Evolutionary conservation across 2,329 filamentous ascomycete genomes (phyloP).

Genomic region (Triangularia setosa): DNA sequence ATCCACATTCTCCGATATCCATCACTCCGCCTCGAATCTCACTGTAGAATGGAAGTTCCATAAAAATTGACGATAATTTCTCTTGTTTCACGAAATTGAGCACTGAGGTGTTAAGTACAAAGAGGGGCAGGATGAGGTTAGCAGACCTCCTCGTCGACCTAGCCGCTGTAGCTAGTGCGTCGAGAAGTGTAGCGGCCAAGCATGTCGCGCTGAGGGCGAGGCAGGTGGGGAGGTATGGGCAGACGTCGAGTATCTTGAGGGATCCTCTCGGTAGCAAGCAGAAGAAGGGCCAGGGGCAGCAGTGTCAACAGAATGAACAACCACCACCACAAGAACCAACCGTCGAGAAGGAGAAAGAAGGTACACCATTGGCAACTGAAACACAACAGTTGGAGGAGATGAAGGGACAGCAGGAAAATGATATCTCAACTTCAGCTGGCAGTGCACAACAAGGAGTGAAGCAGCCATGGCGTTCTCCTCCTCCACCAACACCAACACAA

Average conservation of each 20-base stretch:
- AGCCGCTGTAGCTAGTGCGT: slow-evolving; percentile 65
- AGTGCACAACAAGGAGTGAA: background rate
- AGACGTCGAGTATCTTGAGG: slow-evolving; percentile 41
- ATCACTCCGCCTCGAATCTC: background rate
- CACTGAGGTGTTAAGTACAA: background rate
- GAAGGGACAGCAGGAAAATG: background rate
- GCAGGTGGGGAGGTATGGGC: slow-evolving; percentile 50
- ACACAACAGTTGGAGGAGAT: background rate
- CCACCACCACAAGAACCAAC: background rate
- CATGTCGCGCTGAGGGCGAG: slow-evolving; percentile 55
- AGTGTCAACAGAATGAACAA: slow-evolving; percentile 3
- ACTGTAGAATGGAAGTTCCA: background rate
- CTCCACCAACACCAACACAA: background rate
- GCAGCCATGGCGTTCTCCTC: background rate
- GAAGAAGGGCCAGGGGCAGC: background rate
- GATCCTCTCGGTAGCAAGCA: slow-evolving; percentile 27
- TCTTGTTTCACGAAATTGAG: no score
- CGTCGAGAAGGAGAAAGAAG: background rate
- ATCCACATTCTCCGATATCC: background rate
- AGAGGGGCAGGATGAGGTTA: slow-evolving; percentile 48
- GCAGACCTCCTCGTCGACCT: slow-evolving; percentile 65
- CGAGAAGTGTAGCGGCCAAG: slow-evolving; percentile 61
- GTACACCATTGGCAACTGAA: background rate
- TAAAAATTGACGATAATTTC: no score
- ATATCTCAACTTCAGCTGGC: no score